phyloP scores from a whole-genome alignment of 2,329 filamentous ascomycete genomes.

The Diaporthe citri region DNA sequence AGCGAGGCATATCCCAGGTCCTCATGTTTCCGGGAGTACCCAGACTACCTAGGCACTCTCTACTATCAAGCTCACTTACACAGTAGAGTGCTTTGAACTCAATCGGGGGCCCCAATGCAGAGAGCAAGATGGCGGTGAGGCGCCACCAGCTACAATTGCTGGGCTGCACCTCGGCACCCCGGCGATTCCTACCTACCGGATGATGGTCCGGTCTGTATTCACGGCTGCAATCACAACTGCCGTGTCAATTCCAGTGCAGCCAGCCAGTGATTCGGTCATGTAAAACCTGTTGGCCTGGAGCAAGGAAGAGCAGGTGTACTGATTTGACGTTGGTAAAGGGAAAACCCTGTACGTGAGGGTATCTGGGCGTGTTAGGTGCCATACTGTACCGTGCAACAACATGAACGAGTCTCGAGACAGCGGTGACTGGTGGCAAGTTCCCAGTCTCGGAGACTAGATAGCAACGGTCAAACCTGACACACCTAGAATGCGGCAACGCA shows the following conservation, averaged over 20 bases:
- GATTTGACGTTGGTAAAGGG: background rate
- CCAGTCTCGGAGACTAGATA: background rate
- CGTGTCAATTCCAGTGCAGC: background rate
- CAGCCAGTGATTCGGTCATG: background rate
- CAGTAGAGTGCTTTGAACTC: background rate
- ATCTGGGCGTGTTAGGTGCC: background rate
- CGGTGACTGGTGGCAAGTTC: background rate
- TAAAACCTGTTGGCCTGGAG: background rate
- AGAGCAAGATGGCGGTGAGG: slow-evolving; percentile 27
- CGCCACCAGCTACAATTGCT: slow-evolving; percentile 8
- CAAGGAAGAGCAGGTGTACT: background rate
- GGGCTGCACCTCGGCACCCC: background rate
- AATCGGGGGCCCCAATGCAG: slow-evolving; percentile 12
- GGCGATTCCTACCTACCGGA: background rate
- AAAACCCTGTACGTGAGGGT: background rate
- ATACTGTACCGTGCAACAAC: background rate
- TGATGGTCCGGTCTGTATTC: background rate
- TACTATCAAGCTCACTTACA: background rate
- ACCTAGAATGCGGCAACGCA: background rate
- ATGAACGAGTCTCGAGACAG: too few species aligned
- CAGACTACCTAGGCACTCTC: background rate
- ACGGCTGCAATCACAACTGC: background rate
- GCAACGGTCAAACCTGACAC: background rate
- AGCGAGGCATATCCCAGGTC: slow-evolving; percentile 10
- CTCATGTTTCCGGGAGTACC: background rate